Evolutionary conservation across 2,329 filamentous ascomycete species (phyloP), one percentile per base, ranked within the genome.

Genomic region (Acrocalymma vagum): DNA sequence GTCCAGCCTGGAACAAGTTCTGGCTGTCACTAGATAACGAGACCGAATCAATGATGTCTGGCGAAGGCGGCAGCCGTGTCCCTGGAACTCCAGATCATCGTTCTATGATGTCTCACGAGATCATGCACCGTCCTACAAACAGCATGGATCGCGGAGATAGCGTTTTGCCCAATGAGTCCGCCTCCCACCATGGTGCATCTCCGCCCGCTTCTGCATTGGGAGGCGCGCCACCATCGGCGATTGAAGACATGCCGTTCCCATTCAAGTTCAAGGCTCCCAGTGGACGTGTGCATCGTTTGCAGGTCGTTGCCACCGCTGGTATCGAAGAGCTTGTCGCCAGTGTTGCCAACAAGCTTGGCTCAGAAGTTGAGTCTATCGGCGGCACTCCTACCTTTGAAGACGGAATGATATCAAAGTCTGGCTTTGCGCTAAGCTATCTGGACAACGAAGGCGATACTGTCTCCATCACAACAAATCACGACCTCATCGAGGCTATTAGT

Each of bases 231-330:
- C 73, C 78, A 5, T 76, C 81, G 2, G 60, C 70, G 6, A 43
- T 72, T 9, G 78, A 88, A 59, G 89, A 95, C 53, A 72, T 83
- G 9, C 90, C 93, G 0, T 99, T 97, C 73, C 84, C 93, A 3
- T 99, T 99, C 84, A 99, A 99, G 72, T 99, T 99, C 82, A 97
- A 97, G 78, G 91, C 94, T 2, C 94, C 94, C 1, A 92, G 90
- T 57, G 94, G 93, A 29, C 89, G 94, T 36, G 92, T 97, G 13
- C 94, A 99, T 72, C 85, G 94, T 38, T 76, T 99, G 34, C 94
- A 97, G 63, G 86, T 96, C 18, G 78, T 85, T 38, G 87, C 91
- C 9, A 83, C 87, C 15, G 83, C 90, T 39, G 94, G 94, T 27
- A 84, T 99, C 49, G 83, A 82, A 14, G 84, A 90, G 27, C 85